Base-by-base conservation (phyloP, 164 flowering plant species). In the Tinospora cordifolia region DNA sequence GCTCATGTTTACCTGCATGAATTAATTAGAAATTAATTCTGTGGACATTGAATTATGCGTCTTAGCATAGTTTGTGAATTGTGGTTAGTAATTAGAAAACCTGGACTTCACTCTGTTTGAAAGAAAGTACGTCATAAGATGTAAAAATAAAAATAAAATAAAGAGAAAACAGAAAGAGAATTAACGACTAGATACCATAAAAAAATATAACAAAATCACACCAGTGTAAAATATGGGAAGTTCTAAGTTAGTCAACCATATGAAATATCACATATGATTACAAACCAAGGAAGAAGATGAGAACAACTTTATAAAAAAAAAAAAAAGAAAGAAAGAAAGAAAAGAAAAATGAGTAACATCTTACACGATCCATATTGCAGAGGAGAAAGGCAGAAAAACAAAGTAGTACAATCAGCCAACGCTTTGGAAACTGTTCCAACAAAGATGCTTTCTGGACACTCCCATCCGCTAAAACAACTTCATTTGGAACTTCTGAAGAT, bases 291-390 rank as follows among this genome's bases (percentile, higher is more conserved):
- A 34, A 21, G 22, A 30, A 30, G 8, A 62, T 21, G 40, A 64
- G 57, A 21, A 65, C 36, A 30, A 30, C 4, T 30, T 30, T 30
- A 1, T 51, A 57, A 71, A 14, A 73, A 66, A 15, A 57, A 49
- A 24, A 41, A 19, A 66, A 4, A 4, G 46, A 4, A 57, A 49
- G 34, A 41, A 19, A 66, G 66, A 40, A 9, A 40, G 9, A 40
- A 40, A 51, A 51, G 19, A 51, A n/a, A 51, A 41, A 41, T 3
- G 12, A 8, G 60, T 8, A 54, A 62, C 21, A 65, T 80, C 92
- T 83, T 79, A 94, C 99, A 65, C 98, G 90, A 72, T 94, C 98
- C 99, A 94, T 94, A 78, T 90, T 92, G 90, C 99, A 94, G 64
- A 94, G 82, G 66, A 92, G 88, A 81, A 94, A 94, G 44, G 99